Evolutionary conservation across 169 alveolate species (phyloP), one percentile per base, ranked within the genome.

Genomic region (Plasmodium yoelii): DNA sequence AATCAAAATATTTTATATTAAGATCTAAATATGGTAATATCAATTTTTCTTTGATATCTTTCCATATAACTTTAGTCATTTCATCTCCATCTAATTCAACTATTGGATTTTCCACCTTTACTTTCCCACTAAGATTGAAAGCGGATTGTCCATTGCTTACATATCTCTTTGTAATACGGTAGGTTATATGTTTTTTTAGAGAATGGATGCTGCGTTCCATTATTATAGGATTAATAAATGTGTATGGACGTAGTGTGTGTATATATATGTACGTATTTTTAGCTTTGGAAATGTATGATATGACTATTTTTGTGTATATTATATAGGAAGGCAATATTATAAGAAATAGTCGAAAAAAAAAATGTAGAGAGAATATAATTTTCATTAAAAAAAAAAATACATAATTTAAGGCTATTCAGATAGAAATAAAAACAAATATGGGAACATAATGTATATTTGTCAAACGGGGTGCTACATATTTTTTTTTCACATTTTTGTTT

Each of bases 11-110:
- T 82, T 95, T 82, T 72, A 97, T 93, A 9, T 95, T 96, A 18
- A 97, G 44, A 75, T 98, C 99, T 26, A 98, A 88, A 92, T 94
- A 97, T 13, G 99, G 99, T 9, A 95, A 68, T 75, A 98, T 95
- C 65, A 90, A 73, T 91, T 96, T 96, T 46, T 97, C 97, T 93
- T 97, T 98, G 68, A 98, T 96, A 94, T 87, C 75, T 53, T 94
- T 91, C 99, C 99, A 97, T 74, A 98, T 97, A 71, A 97, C 94
- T 70, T 97, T 93, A 46, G 99, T 96, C 99, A 97, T 97, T 88
- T 98, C 99, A 80, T 98, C 99, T 19, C 99, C 99, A 77, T 98
- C 99, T 51, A 98, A 77, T 84, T 97, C 99, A 19, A 95, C 98
- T 46, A 98, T 94, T 12, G 99, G 99, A n/a, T 80, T 80, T 24